Conservation (phyloP, 805 yeast genomes). For the Aciculoconidium aculeatum region DNA sequence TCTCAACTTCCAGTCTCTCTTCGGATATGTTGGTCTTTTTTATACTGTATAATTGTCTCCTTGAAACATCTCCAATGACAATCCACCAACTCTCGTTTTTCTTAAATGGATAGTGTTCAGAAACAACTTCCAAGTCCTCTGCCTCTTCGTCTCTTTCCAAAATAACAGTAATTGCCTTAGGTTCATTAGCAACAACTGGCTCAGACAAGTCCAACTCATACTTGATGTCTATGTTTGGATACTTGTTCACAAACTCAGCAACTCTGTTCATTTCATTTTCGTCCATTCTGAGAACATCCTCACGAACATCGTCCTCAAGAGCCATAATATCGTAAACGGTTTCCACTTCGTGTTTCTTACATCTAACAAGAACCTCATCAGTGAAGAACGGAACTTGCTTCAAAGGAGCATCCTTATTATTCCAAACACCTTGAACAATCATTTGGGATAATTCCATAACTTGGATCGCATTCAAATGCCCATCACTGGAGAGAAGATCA, state of each 20-base stretch:
- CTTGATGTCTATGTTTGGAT: constrained; percentile 75
- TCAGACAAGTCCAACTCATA: constrained; percentile 43
- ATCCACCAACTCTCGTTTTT: constrained; percentile 85
- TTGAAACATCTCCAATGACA: constrained; percentile 62
- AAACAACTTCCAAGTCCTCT: constrained; percentile 53
- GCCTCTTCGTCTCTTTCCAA: constrained; percentile 74
- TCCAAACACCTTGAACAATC: constrained; percentile 85
- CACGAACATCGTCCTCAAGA: constrained; percentile 73
- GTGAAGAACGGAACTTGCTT: constrained; percentile 73
- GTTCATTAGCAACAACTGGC: constrained; percentile 42
- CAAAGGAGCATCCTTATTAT: constrained; percentile 59
- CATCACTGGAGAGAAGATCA: constrained; percentile 76
- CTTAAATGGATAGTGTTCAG: constrained; percentile 52
- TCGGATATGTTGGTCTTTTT: constrained; percentile 54
- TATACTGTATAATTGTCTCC: constrained; percentile 64
- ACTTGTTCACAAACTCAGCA: constrained; percentile 84
- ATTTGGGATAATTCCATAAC: constrained; percentile 88
- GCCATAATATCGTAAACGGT: constrained; percentile 76
- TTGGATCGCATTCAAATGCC: constrained; percentile 66
- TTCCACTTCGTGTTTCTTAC: constrained; percentile 50
- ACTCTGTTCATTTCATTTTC: constrained; percentile 49
- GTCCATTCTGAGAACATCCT: constrained; percentile 47
- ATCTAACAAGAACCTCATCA: constrained; percentile 46
- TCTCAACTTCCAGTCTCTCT: constrained; percentile 44
- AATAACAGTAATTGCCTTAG: constrained; percentile 41